These are phyloP conservation scores for Flaveria ramosissima DNA, from an alignment of 129 eudicot species.

Conservation along the genomic window DNA sequence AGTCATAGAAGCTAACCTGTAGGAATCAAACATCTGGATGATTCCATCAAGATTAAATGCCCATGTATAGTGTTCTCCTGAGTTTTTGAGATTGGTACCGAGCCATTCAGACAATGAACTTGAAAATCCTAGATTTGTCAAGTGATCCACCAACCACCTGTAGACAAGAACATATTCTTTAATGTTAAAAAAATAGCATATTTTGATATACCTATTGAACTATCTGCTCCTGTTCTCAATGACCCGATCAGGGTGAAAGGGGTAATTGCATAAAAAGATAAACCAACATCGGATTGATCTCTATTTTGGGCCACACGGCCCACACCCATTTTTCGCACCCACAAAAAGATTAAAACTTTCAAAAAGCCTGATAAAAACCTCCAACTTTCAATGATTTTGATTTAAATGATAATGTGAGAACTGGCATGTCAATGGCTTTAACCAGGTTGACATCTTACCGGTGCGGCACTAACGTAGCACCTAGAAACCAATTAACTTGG, in stretches of 20 bases:
- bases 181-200: no score
- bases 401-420: neutral
- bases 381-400: neutral
- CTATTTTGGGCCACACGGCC: neutral
- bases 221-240: neutral
- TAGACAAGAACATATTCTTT: constrained; percentile 12
- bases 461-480: neutral
- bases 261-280: neutral
- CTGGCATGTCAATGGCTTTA: neutral
- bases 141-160: constrained; percentile 94
- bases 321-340: neutral
- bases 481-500: no score
- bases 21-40: constrained; percentile 82
- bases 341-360: neutral
- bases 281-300: neutral
- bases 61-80: constrained; percentile 77
- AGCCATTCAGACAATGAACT: constrained; percentile 85
- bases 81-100: constrained; percentile 79
- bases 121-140: constrained; percentile 79
- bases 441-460: neutral
- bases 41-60: constrained; percentile 88
- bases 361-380: neutral
- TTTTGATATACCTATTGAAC: neutral
- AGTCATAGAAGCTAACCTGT: constrained; percentile 48
- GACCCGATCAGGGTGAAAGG: neutral